A percentile compares a stretch with the other conserved stretches of the same genome.
These are phyloP conservation scores for Hypomontagnella submonticulosa DNA, from an alignment of 495 filamentous ascomycete genomes.

Conservation along the genomic window DNA sequence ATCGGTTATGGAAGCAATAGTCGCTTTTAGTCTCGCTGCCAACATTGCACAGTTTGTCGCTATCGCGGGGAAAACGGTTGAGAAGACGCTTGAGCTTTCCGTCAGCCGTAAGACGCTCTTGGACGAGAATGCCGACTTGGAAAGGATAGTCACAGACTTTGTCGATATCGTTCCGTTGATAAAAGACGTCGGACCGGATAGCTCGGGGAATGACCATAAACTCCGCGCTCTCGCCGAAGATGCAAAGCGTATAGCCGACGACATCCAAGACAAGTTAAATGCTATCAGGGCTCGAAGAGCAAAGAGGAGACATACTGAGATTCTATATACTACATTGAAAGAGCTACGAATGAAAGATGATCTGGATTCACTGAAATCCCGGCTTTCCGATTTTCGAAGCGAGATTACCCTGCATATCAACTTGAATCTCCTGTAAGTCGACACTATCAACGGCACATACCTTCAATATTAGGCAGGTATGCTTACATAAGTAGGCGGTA, in stretches of 20 bases:
- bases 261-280: slow-evolving; percentile 5
- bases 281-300: slow-evolving; percentile 6
- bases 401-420: slow-evolving; percentile 6
- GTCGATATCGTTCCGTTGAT: neutral
- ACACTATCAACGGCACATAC: neutral
- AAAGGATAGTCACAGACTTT: neutral
- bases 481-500: neutral
- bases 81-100: slow-evolving; percentile 4
- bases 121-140: slow-evolving; percentile 5
- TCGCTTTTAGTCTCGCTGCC: slow-evolving; percentile 1
- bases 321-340: neutral
- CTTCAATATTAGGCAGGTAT: neutral
- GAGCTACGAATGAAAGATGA: slow-evolving; percentile 7
- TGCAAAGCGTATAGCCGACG: neutral
- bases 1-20: slow-evolving; percentile 2
- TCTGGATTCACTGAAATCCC: neutral
- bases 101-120: neutral
- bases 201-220: neutral
- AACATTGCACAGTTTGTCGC: slow-evolving; percentile 10
- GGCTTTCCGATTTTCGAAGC: slow-evolving; percentile 4
- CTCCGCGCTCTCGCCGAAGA: neutral
- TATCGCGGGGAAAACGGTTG: slow-evolving; percentile 5
- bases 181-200: neutral
- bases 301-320: neutral
- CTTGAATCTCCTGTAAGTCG: slow-evolving; percentile 1